Base-by-base conservation (phyloP, 768 basidiomycete species). In the Trichaptum fuscoviolaceum region DNA sequence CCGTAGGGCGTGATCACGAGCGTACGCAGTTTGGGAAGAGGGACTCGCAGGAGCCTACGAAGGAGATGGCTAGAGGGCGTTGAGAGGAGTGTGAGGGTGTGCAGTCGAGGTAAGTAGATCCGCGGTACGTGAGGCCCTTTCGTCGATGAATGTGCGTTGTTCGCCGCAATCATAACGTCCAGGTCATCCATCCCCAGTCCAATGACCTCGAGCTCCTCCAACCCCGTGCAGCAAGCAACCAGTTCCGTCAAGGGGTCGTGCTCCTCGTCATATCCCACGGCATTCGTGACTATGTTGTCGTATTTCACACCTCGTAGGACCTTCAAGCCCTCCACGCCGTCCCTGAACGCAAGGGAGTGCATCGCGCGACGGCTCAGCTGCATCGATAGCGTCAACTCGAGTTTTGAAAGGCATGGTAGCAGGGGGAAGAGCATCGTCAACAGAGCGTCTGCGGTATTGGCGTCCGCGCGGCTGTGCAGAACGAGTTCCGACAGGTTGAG, bases 1-100 rank as follows among this genome's bases (percentile, higher is more conserved):
- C 90, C 83, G 70, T 89, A 91, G 1, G 91, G 91, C 0, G 91
- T 92, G 42, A 93, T 73, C 17, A 84, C 87, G 23, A 94, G 78
- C 69, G 86, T 87, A 35, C 74, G 80, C 57, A 95, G 78, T 2
- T 81, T 76, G 3, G 90, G 92, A 17, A 95, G 84, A 0, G 85
- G 74, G 0, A 89, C 83, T 52, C 78, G 73, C 20, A 91, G 76
- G 27, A 95, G 78, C 18, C 83, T 80, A 52, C 83, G 76, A 75
- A 92, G 79, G 35, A 92, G 77, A 24, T 87, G 84, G 5, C 89
- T 90, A 7, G 80, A 82, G 63, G 87, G 86, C 78, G 91, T 85
- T 1, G 89, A 88, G 24, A 92, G 77, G 20, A 93, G 70, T 20
- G 84, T 80, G 24, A 94, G 73, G 23, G 82, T 85, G 62, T 82